A percentile compares a stretch with the other conserved stretches of the same genome.
These are phyloP conservation scores for Medicago ruthenica DNA, from an alignment of 306 rosid genomes.

Conservation along the genomic window DNA sequence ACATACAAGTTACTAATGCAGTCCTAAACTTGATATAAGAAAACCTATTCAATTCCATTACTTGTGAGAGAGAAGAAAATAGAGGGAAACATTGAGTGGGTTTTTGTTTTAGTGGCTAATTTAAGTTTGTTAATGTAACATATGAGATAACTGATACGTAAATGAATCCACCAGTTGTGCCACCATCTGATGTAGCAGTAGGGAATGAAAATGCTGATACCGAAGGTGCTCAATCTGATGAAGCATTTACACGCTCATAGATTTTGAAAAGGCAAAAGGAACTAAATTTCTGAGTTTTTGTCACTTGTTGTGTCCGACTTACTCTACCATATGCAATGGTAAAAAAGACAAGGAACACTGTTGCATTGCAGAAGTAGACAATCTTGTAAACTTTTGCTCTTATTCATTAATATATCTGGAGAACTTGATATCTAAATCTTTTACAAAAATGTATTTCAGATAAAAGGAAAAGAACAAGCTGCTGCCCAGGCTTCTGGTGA, in stretches of 20 bases:
- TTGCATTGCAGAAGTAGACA: not conserved
- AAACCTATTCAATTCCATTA: slow-evolving; percentile 27
- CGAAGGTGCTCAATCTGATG: not conserved
- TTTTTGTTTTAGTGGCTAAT: slow-evolving; percentile 17
- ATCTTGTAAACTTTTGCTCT: not conserved
- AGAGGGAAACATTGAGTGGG: not conserved
- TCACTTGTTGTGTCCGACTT: not conserved
- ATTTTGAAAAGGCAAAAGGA: not conserved
- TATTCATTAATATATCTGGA: not conserved
- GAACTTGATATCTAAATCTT: not conserved
- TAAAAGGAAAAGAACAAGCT: slow-evolving; percentile 1
- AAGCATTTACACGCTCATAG: not conserved
- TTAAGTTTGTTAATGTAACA: not conserved
- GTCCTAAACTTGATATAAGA: slow-evolving; percentile 16
- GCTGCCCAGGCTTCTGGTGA: not conserved
- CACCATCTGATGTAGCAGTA: not conserved
- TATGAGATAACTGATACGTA: not conserved
- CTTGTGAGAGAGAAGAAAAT: slow-evolving; percentile 14
- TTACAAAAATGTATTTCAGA: not conserved
- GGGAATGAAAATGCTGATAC: not conserved
- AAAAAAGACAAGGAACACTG: not conserved
- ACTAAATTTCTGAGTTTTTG: not conserved
- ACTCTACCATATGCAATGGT: slow-evolving; percentile 15
- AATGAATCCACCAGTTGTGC: not conserved
- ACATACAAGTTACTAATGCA: not conserved